These are phyloP conservation scores for Metrosideros polymorpha DNA, from an alignment of 441 rosid species.

Conservation along the genomic window DNA sequence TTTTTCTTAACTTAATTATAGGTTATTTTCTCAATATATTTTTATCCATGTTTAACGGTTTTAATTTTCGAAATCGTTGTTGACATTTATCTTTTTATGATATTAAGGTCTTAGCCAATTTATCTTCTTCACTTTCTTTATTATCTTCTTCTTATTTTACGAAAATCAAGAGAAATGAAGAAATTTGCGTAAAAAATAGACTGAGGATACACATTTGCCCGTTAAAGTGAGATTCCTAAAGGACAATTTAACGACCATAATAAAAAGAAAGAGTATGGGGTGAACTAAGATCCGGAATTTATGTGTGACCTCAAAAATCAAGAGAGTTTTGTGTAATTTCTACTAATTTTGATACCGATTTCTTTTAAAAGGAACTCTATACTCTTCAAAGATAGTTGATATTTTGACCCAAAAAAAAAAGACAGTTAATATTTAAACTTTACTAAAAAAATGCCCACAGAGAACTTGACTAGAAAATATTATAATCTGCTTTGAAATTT, in stretches of 20 bases:
- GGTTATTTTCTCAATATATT: not conserved
- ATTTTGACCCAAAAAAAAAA: no score
- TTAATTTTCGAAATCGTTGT: not conserved
- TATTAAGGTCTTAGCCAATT: not conserved
- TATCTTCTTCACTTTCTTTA: not conserved
- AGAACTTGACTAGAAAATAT: not conserved
- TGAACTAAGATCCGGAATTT: not conserved
- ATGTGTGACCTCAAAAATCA: not conserved
- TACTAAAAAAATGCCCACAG: not conserved
- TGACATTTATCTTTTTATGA: not conserved
- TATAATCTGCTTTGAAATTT: not conserved
- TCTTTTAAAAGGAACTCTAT: not conserved
- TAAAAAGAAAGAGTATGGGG: not conserved
- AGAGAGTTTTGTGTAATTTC: not conserved
- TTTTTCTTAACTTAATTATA: not conserved
- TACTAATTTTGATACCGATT: not conserved
- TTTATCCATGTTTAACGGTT: not conserved
- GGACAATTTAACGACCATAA: not conserved
- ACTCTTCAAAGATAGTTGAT: no score
- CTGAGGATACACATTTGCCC: not conserved
- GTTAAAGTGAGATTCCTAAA: not conserved
- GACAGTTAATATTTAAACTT: not conserved
- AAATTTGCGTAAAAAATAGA: not conserved
- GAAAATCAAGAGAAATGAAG: not conserved
- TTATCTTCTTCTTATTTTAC: accelerated